A percentile compares a stretch with the other conserved stretches of the same genome.
phyloP scores from a whole-genome alignment of 2,329 filamentous ascomycete genomes.

The Pyrenochaeta sp. region DNA sequence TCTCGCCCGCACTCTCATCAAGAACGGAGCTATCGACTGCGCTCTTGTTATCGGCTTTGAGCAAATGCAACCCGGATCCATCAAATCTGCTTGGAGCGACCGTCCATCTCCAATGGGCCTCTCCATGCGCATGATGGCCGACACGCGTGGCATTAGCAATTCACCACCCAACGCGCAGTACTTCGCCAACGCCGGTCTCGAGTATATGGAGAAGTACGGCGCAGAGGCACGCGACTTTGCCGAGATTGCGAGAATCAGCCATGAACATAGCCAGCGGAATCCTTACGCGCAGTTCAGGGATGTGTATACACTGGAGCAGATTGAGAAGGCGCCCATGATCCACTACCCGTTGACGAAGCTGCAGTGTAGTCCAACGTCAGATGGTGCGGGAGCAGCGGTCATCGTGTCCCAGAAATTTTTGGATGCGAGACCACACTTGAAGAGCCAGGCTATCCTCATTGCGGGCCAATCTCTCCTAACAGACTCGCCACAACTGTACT shows the following conservation, averaged over 20 bases:
- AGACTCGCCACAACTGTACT: slow-evolving; percentile 82
- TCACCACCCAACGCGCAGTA: slow-evolving; percentile 87
- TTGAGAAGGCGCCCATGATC: slow-evolving; percentile 78
- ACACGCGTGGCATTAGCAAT: slow-evolving; percentile 79
- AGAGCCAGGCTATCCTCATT: slow-evolving; percentile 81
- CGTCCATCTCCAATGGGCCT: slow-evolving; percentile 80
- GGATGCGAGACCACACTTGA: slow-evolving; percentile 80
- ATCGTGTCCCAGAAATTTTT: slow-evolving; percentile 90
- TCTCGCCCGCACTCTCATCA: slow-evolving; percentile 80
- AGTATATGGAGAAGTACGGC: slow-evolving; percentile 96
- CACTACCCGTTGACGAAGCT: slow-evolving; percentile 89
- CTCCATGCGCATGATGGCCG: slow-evolving; percentile 79
- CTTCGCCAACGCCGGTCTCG: slow-evolving; percentile 90
- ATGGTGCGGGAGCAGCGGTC: slow-evolving; percentile 87
- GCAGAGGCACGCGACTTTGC: slow-evolving; percentile 87
- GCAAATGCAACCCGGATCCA: slow-evolving; percentile 91
- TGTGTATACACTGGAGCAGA: slow-evolving; percentile 85
- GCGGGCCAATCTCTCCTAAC: slow-evolving; percentile 87
- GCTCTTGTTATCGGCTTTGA: slow-evolving; percentile 93
- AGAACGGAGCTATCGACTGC: slow-evolving; percentile 82
- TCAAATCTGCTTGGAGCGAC: slow-evolving; percentile 84
- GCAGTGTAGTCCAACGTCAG: slow-evolving; percentile 94
- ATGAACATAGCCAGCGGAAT: slow-evolving; percentile 86
- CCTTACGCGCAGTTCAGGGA: slow-evolving; percentile 95
- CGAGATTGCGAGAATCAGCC: slow-evolving; percentile 90